Evolutionary conservation across 352 stramenopile genomes (phyloP).

Genomic region (Phytophthora constricta): DNA sequence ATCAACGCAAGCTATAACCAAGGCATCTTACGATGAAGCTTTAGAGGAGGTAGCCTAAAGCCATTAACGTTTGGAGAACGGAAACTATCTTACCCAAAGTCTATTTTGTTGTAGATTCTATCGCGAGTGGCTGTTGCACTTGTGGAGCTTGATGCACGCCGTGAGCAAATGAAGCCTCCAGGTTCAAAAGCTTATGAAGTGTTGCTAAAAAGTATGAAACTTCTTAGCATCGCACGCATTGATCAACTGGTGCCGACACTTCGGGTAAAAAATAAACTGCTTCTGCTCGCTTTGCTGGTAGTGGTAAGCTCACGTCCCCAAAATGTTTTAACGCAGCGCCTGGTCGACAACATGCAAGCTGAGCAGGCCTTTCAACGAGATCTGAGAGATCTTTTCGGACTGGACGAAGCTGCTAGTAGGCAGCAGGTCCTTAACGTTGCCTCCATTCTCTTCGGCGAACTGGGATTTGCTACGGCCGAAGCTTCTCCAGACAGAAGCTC

Average conservation of each 20-base stretch:
- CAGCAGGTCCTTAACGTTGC: slow-evolving; percentile 40
- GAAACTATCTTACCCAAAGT: neutral
- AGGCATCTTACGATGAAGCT: slow-evolving; percentile 24
- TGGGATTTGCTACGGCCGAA: slow-evolving; percentile 33
- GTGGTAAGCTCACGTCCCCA: neutral
- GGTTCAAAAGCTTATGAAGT: slow-evolving; percentile 47
- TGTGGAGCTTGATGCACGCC: slow-evolving; percentile 51
- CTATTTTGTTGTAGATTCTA: slow-evolving; percentile 34
- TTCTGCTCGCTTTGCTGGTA: neutral
- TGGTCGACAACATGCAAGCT: slow-evolving; percentile 42
- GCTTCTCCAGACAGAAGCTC: no score
- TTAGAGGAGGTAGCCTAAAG: slow-evolving; percentile 28
- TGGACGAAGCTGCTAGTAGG: slow-evolving; percentile 43
- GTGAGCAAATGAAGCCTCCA: slow-evolving; percentile 58
- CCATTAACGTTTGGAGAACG: neutral
- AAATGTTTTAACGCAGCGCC: slow-evolving; percentile 23
- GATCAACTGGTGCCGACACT: slow-evolving; percentile 44
- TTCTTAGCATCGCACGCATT: slow-evolving; percentile 46
- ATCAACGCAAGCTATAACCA: slow-evolving; percentile 10
- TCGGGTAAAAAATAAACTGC: slow-evolving; percentile 31
- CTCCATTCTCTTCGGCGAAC: slow-evolving; percentile 29
- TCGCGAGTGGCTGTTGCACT: slow-evolving; percentile 41
- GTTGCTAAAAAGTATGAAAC: slow-evolving; percentile 48
- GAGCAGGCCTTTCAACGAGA: slow-evolving; percentile 43
- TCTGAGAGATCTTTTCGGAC: slow-evolving; percentile 41